Base-by-base conservation (phyloP, 2,329 filamentous ascomycete genomes). In the Xylariaceae sp. region DNA sequence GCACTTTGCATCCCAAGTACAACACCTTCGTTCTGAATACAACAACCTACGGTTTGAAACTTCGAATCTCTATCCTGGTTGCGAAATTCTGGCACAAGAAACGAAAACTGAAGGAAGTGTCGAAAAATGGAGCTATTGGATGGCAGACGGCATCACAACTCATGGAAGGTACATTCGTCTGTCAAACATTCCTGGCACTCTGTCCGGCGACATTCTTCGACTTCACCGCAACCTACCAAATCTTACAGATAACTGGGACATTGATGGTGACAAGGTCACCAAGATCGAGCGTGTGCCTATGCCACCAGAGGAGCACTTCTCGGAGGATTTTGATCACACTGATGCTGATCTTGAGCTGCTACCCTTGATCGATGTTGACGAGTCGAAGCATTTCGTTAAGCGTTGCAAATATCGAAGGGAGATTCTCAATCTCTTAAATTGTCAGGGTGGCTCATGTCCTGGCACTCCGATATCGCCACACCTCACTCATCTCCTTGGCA, bases 391-490 rank as follows among this genome's bases (percentile, higher is more conserved):
- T 31, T 71, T 69, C 41, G 45, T 62, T 16, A 69, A 71, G 54
- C 65, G 65, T 54, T 39, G 50, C 11, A 69, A 69, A 50, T 71
- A 71, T 53, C 33, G 58, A 19, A 64, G 60, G 57, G 69, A 71
- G 51, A 66, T 71, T 23, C 19, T 50, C 16, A 70, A 71, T 45
- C 63, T 70, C 26, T 43, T 67, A 9, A 60, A 36, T 7, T 67
- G 64, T 54, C 66, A 70, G 39, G 61, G 62, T 21, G 67, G 64
- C 43, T 62, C 63, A 16, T 58, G 56, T 29, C 62, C 60, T 33
- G 67, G 64, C 34, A 33, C 23, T 17, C 48, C 43, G 12, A 31
- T 48, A 3, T 69, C 67, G 17, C 56, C 50, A 3, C 51, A 70
- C 43, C n/a, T 69, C 9, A 44, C 69, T 21, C 65, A 34, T 9